These are phyloP conservation scores for Leishmania turanica DNA, from an alignment of 208 protist species.

Conservation along the genomic window DNA sequence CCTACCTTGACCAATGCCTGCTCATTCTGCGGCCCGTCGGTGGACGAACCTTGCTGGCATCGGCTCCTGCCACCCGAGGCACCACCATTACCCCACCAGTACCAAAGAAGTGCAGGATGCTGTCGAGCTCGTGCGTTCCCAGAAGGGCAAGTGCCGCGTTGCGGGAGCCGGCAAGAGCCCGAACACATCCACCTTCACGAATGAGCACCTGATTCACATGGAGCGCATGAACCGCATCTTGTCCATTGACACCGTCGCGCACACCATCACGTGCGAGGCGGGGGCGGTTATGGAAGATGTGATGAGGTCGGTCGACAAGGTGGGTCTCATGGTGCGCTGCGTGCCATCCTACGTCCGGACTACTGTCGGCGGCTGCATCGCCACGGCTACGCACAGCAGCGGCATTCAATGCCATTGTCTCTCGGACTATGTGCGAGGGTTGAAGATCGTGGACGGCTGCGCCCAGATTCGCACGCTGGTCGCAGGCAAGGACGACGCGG, in stretches of 20 bases:
- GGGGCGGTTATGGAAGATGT: conserved; percentile 54
- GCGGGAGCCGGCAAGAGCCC: conserved; percentile 65
- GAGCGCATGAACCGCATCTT: conserved; percentile 51
- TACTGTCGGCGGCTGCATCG: conserved; percentile 63
- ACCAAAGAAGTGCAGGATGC: conserved; percentile 32
- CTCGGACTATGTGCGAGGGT: conserved; percentile 50
- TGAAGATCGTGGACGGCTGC: conserved; percentile 57
- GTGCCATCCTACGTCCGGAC: conserved; percentile 71
- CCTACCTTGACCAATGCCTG: not conserved
- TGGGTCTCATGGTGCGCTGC: conserved; percentile 63
- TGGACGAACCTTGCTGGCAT: conserved; percentile 77
- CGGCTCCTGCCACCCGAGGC: conserved; percentile 39
- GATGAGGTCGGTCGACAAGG: conserved; percentile 44
- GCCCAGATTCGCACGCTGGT: conserved; percentile 32
- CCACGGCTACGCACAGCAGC: conserved; percentile 72
- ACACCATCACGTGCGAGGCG: conserved; percentile 54
- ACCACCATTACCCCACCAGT: conserved; percentile 53
- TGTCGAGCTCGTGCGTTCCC: conserved; percentile 26
- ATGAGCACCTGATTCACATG: conserved; percentile 62
- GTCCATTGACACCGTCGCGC: conserved; percentile 35
- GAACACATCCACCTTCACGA: conserved; percentile 61
- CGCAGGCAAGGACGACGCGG: conserved; percentile 18
- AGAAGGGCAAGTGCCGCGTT: conserved; percentile 51
- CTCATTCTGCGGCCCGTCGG: not conserved
- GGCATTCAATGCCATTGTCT: conserved; percentile 44